phyloP scores from a whole-genome alignment of 1,139 yeast genomes.

The Saccharomyces pastorianus region DNA sequence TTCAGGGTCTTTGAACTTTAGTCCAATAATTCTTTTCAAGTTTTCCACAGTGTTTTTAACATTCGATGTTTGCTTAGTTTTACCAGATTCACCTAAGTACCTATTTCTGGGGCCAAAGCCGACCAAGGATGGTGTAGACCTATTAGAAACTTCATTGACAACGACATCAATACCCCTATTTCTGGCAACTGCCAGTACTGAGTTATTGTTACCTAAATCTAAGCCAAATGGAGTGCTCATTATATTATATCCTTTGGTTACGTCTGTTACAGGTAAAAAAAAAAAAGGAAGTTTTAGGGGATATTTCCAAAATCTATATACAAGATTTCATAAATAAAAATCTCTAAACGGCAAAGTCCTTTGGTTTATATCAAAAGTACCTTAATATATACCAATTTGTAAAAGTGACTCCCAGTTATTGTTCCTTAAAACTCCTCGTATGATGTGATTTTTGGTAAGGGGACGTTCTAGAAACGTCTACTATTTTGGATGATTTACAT shows the following conservation, averaged over 20 bases:
- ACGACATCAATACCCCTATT: constrained; percentile 97
- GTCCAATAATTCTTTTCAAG: constrained; percentile 83
- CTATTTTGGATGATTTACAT: background rate
- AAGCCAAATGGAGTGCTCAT: constrained; percentile 94
- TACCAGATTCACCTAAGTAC: constrained; percentile 90
- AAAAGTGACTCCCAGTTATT: background rate
- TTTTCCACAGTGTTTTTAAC: constrained; percentile 93
- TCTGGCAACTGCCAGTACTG: constrained; percentile 95
- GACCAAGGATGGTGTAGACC: constrained; percentile 89
- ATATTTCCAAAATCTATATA: background rate
- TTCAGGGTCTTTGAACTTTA: constrained; percentile 69
- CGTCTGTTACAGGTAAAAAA: background rate
- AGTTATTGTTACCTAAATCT: constrained; percentile 92
- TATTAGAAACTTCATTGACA: constrained; percentile 96
- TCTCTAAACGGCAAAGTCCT: background rate
- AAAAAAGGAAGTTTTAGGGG: too few relatives aligned
- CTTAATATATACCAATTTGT: background rate
- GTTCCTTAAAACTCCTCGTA: background rate
- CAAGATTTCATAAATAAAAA: too few relatives aligned
- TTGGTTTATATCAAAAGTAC: background rate
- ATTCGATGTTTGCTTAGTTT: constrained; percentile 93
- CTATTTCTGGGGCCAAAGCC: constrained; percentile 89
- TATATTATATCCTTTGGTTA: constrained; percentile 12
- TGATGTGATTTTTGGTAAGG: background rate
- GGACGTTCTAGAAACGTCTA: constrained; percentile 10